Base-by-base conservation (phyloP, 768 basidiomycete species). In the Phylloporus rhodoxanthus region DNA sequence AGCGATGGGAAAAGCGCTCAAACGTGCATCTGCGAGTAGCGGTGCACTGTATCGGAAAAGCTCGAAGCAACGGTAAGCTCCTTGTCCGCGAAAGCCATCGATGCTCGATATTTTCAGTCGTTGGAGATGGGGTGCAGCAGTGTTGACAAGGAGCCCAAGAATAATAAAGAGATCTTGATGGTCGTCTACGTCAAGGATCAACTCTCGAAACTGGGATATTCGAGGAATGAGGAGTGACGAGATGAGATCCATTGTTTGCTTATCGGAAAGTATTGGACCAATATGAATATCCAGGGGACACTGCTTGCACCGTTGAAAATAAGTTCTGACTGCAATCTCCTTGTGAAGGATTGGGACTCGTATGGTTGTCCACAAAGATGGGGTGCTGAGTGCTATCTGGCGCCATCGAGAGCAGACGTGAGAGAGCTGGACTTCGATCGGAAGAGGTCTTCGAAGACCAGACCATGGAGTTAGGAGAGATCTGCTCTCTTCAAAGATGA, bases 321-420 rank as follows among this genome's bases (percentile, higher is more conserved):
- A 70, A 7, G 57, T 47, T 44, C 51, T 58, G 37, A 71, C 51
- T 28, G 64, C 60, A 36, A 45, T 45, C 11, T 65, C 61, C 21
- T 57, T 56, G 54, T 60, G 65, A 30, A 67, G 60, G 29, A 67
- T 60, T n/a, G 63, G 61, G 28, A 67, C 53, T 43, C 63, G 64
- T 45, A 70, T 68, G 29, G 60, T 52, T 9, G 67, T 65, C 70
- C 68, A 71, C n/a, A 72, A 52, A 21, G 67, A 65, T 6, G 70
- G 70, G 9, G 61, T 57, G 42, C 49, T 52, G 36, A 72, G 63
- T 17, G 71, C 65, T 4, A 70, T 61, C 43, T 59, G 57, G 20
- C 70, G 67, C 71, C 71, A 71, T 37, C 59, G 57, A 28, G 57
- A 48, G 30, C 62, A 64, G n/a, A 71, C 68, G 39, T 67, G 65